Percentiles rank a stretch among this genome's conserved stretches.
Evolutionary conservation across 495 filamentous ascomycete species (phyloP).

Genomic region (Zalerion maritima): DNA sequence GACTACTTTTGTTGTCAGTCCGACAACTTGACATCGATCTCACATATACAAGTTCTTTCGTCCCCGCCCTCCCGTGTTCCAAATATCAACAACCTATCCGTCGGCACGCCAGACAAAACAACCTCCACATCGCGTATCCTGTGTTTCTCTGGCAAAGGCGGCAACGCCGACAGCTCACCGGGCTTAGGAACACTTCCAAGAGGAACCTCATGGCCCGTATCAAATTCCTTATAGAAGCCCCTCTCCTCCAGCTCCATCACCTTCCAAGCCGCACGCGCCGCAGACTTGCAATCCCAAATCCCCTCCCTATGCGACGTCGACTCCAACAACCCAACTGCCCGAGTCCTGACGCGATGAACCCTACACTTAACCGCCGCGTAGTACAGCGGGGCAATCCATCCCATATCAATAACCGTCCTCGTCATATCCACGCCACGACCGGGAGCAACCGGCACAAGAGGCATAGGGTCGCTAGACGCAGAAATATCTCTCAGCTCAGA

Average conservation of each 20-base stretch:
- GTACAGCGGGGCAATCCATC: slow-evolving; percentile 37
- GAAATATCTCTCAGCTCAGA: slow-evolving; percentile 16
- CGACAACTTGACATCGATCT: no score
- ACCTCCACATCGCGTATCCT: no score
- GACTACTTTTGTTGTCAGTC: no score
- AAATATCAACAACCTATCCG: no score
- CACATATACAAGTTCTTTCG: no score
- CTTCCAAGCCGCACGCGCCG: slow-evolving; percentile 13
- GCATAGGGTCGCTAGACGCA: no score
- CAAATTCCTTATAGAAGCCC: slow-evolving; percentile 8
- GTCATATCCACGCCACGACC: not conserved
- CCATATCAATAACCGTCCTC: slow-evolving; percentile 23
- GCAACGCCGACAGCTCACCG: no score
- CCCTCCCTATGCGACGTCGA: slow-evolving; percentile 34
- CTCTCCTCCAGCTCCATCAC: slow-evolving; percentile 27
- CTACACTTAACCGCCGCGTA: slow-evolving; percentile 42
- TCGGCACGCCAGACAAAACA: no score
- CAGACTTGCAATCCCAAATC: slow-evolving; percentile 25
- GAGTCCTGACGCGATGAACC: slow-evolving; percentile 25
- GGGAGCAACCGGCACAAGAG: slow-evolving; percentile 1
- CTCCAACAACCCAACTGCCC: slow-evolving; percentile 28
- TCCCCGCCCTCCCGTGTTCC: no score
- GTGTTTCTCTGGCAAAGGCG: no score
- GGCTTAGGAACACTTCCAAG: no score
- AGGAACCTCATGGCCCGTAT: no score